Evolutionary conservation across 2,329 filamentous ascomycete genomes (phyloP).

Genomic region (Stagonosporopsis chrysanthemi): DNA sequence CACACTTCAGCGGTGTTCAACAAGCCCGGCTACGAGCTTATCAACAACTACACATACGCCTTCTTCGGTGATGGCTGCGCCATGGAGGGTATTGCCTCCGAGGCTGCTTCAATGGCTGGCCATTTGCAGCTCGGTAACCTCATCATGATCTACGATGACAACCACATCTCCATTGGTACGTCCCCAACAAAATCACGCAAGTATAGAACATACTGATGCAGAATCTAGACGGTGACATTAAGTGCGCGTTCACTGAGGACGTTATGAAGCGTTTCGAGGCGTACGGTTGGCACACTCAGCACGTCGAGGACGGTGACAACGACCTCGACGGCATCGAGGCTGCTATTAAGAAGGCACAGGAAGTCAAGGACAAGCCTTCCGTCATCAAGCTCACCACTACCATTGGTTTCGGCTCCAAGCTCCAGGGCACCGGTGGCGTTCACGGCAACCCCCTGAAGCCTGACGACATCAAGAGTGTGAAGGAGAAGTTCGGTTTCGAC

Average conservation of each 20-base stretch:
- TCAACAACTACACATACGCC: constrained; percentile 96
- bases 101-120: constrained; percentile 90
- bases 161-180: constrained; percentile 87
- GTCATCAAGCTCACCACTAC: constrained; percentile 97
- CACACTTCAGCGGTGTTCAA: constrained; percentile 93
- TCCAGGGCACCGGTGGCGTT: constrained; percentile 92
- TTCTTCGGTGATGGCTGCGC: constrained; percentile 98
- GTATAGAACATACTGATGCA: constrained; percentile 20
- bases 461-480: constrained; percentile 92
- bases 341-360: constrained; percentile 83
- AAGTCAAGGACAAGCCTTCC: constrained; percentile 94
- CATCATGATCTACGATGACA: constrained; percentile 97
- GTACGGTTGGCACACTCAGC: constrained; percentile 93
- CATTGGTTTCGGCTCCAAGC: constrained; percentile 93
- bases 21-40: constrained; percentile 88
- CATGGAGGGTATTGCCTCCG: constrained; percentile 96
- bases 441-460: constrained; percentile 96
- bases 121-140: constrained; percentile 98
- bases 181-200: background rate
- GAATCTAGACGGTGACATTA: constrained; percentile 83
- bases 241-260: constrained; percentile 96
- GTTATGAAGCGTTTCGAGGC: constrained; percentile 93
- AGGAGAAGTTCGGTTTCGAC: constrained; percentile 95
- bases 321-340: constrained; percentile 88
- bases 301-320: constrained; percentile 85